Evolutionary conservation across 2,329 filamentous ascomycete genomes (phyloP).

Genomic region (Pseudogymnoascus sp.): DNA sequence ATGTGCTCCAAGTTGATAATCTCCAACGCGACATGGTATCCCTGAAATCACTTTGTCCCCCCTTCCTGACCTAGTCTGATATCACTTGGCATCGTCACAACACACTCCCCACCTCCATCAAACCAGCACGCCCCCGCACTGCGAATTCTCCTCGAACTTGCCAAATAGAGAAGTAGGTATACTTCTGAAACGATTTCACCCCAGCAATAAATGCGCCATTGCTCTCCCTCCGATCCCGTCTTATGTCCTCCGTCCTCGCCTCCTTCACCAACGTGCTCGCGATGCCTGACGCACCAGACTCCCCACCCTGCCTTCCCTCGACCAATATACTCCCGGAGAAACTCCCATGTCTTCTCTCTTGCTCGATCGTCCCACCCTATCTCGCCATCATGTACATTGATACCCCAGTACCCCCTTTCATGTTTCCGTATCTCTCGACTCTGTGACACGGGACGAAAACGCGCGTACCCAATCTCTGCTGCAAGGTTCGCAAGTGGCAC

Average conservation of each 20-base stretch:
- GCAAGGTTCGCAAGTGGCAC: constrained; percentile 44
- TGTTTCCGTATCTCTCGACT: constrained; percentile 43
- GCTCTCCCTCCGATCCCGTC: constrained; percentile 7
- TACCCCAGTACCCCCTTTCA: constrained; percentile 71
- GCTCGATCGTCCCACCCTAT: constrained; percentile 40
- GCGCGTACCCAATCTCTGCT: constrained; percentile 40
- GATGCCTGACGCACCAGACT: constrained; percentile 43
- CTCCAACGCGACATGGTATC: not conserved
- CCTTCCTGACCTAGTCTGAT: not conserved
- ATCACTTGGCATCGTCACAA: constrained; percentile 45
- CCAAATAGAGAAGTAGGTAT: constrained; percentile 66
- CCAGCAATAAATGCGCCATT: constrained; percentile 61
- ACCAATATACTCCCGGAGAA: constrained; percentile 50
- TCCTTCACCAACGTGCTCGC: not conserved
- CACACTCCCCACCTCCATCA: constrained; percentile 48
- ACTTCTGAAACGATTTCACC: constrained; percentile 63
- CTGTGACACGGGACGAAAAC: constrained; percentile 44
- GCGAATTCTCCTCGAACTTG: constrained; percentile 54
- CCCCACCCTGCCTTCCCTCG: constrained; percentile 58
- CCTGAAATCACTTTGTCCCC: not conserved
- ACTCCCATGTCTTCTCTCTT: constrained; percentile 51
- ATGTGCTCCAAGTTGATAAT: not conserved
- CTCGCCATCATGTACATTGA: constrained; percentile 40
- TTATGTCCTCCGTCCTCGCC: not conserved
- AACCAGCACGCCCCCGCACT: constrained; percentile 55